phyloP scores from a whole-genome alignment of 106 monocot genomes.

The Allium cepa region DNA sequence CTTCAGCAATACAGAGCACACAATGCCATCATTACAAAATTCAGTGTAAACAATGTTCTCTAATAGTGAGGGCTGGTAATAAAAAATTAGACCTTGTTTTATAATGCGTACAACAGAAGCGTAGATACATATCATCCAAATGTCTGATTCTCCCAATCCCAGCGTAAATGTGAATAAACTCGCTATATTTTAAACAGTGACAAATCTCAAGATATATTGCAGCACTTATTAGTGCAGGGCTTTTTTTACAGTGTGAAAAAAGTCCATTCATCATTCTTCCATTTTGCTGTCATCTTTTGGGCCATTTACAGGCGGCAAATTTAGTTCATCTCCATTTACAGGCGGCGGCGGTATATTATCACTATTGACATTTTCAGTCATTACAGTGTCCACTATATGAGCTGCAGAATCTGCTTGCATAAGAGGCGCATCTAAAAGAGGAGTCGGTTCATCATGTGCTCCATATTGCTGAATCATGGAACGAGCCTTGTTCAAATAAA shows the following conservation, averaged over 20 bases:
- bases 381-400: conserved; percentile 19
- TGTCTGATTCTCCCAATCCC: too few relatives aligned
- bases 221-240: too few relatives aligned
- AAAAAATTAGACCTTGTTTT: too few relatives aligned
- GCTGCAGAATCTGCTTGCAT: conserved; percentile 1
- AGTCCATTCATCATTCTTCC: conserved; percentile 11
- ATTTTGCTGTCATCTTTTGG: conserved; percentile 10
- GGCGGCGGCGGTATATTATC: conserved; percentile 18
- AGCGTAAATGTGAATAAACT: too few relatives aligned
- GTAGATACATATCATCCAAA: too few relatives aligned
- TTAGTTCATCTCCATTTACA: conserved; percentile 10
- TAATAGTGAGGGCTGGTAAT: too few relatives aligned
- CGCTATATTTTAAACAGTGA: too few relatives aligned
- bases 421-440: conserved; percentile 12
- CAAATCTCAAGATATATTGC: too few relatives aligned
- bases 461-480: conserved; percentile 31
- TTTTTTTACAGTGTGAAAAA: neutral
- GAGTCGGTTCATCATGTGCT: conserved; percentile 10
- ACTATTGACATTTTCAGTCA: conserved; percentile 16
- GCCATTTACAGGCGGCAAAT: conserved; percentile 11
- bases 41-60: too few relatives aligned
- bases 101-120: too few relatives aligned
- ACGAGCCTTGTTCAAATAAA: conserved; percentile 20
- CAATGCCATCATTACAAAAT: too few relatives aligned
- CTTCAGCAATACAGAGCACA: too few relatives aligned